Percentiles rank a stretch among this genome's conserved stretches.
Conservation (phyloP, 257 asterid species). For the Forsythia suspensa region DNA sequence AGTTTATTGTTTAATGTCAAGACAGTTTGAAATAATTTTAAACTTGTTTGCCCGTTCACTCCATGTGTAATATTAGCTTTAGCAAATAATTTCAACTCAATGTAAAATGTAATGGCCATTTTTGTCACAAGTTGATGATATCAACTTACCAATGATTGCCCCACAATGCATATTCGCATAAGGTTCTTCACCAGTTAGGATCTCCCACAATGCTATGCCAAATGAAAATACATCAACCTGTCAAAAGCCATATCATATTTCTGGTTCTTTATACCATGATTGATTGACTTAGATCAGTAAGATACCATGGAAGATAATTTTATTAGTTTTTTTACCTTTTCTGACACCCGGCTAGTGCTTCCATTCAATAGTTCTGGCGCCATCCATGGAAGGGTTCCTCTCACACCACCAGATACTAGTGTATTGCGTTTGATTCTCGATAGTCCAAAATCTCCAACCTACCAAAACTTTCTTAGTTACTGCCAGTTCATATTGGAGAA, state of each 20-base stretch:
- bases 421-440: conserved; percentile 72
- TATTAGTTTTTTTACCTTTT: conserved; percentile 40
- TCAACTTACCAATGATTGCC: conserved; percentile 67
- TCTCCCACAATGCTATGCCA: conserved; percentile 77
- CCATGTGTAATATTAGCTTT: background rate
- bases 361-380: conserved; percentile 78
- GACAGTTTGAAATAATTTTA: background rate
- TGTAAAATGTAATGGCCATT: background rate
- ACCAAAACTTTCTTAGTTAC: conserved; percentile 21
- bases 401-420: conserved; percentile 75
- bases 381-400: conserved; percentile 86
- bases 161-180: conserved; percentile 85
- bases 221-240: conserved; percentile 88
- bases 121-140: conserved; percentile 12
- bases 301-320: conserved; percentile 9
- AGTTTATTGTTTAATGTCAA: background rate
- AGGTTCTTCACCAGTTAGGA: conserved; percentile 78
- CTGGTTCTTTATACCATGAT: conserved; percentile 12
- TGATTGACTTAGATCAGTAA: conserved; percentile 6
- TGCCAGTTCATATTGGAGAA: conserved; percentile 1
- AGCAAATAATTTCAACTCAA: conserved; percentile 11
- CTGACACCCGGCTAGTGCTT: conserved; percentile 62
- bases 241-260: conserved; percentile 22
- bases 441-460: conserved; percentile 82
- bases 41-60: background rate